Percentiles rank a stretch among this genome's conserved stretches.
These are phyloP conservation scores for Yarrowia sp. DNA, from an alignment of 805 yeast species.

Conservation along the genomic window DNA sequence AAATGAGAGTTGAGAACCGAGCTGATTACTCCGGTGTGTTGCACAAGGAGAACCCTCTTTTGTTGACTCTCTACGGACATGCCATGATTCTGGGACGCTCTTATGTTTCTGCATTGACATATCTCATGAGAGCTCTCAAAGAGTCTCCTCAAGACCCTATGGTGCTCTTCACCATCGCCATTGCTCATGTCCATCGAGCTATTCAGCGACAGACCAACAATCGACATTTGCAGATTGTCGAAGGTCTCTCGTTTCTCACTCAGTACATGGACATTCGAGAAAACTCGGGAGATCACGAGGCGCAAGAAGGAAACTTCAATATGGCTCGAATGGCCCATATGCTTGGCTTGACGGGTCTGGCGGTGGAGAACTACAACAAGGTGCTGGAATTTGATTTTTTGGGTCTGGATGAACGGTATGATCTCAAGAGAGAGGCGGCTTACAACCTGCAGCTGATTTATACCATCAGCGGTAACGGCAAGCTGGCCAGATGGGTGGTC, in stretches of 20 bases:
- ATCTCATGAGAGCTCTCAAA: constrained; percentile 72
- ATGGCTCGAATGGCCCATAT: constrained; percentile 85
- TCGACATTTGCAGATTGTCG: constrained; percentile 85
- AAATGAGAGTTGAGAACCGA: constrained; percentile 69
- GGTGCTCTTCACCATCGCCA: constrained; percentile 73
- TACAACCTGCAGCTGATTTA: constrained; percentile 82
- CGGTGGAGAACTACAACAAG: constrained; percentile 73
- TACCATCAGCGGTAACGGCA: constrained; percentile 73
- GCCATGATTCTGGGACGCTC: constrained; percentile 82
- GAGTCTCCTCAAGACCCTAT: constrained; percentile 78
- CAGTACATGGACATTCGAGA: constrained; percentile 69
- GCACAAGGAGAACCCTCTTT: constrained; percentile 59
- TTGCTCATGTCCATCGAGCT: constrained; percentile 86
- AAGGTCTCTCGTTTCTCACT: constrained; percentile 78
- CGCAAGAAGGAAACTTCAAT: constrained; percentile 82
- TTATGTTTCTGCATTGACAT: constrained; percentile 81
- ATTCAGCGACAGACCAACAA: constrained; percentile 88
- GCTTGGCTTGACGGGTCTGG: constrained; percentile 76
- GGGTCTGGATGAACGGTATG: constrained; percentile 58
- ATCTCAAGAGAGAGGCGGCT: constrained; percentile 79
- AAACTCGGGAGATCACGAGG: constrained; percentile 53
- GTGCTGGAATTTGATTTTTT: constrained; percentile 56
- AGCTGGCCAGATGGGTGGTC: constrained; percentile 67
- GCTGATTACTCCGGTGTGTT: constrained; percentile 47
- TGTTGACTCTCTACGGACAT: constrained; percentile 80